Evolutionary conservation across 1,139 yeast species (phyloP), one percentile per base, ranked within the genome.

Genomic region (Debaryomyces udenii): DNA sequence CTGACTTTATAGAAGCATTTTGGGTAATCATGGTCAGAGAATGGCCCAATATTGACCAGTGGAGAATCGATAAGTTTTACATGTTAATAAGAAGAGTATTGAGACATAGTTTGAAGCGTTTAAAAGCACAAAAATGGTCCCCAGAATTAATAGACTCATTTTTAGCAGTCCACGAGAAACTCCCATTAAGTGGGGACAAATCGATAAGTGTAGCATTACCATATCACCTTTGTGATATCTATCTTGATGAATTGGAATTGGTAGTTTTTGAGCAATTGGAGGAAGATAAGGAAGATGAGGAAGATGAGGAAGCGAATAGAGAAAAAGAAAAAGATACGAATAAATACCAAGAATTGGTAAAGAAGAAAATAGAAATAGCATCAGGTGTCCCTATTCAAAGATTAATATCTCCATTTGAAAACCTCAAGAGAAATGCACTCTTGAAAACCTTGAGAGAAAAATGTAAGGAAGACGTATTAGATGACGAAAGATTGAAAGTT

Each of bases 11-110:
- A 32, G 74, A 78, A 42, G 87, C 96, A 1, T 93, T 90, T 59
- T 93, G 97, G 96, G 70, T 68, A 30, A 79, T 93, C 24, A 78
- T 91, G 57, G 73, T 79, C 46, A 74, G 81, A 47, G 96, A 93
- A 62, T 93, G 99, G 99, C 76, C 81, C 42, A 70, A 73, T 15
- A 76, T 93, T 43, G 99, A 93, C 64, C 84, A 83, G 51, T 83
- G 86, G 82, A 88, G 89, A 70, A 56, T 91, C 41, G 97, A 93
- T 66, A 93, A 93, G 64, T 93, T 78, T 64, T 80, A 87, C 55
- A 67, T 91, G 64, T 70, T 93, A 50, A 76, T 91, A 49, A 81
- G 99, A 71, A 75, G 93, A 56, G 84, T 83, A 17, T 66, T 88
- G 37, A 79, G 82, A 50, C 86, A 81, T 52, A 81, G 79, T 51